Evolutionary conservation across 306 rosid species (phyloP).

Genomic region (Ceratonia siliqua): DNA sequence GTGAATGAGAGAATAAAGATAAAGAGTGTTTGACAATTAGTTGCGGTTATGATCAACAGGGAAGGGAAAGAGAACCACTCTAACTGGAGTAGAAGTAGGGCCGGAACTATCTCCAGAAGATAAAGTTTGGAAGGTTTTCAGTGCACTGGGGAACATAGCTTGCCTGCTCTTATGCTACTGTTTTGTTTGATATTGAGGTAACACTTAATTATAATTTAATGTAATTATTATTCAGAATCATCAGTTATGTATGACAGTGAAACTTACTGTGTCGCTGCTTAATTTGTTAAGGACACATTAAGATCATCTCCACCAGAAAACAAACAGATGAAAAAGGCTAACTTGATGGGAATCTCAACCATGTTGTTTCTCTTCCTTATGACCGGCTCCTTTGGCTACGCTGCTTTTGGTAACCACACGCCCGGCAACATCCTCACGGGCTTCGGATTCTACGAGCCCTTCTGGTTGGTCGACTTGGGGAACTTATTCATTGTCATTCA

Average conservation of each 20-base stretch:
- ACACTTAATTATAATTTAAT: too few relatives aligned
- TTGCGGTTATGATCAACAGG: too few relatives aligned
- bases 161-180: conserved; percentile 48
- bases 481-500: conserved; percentile 57
- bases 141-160: conserved; percentile 65
- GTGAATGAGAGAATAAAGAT: too few relatives aligned
- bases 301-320: conserved; percentile 62
- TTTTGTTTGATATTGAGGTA: too few relatives aligned
- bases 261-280: neutral
- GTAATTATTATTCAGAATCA: neutral
- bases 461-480: conserved; percentile 57
- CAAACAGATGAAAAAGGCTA: conserved; percentile 63
- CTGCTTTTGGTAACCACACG: conserved; percentile 63
- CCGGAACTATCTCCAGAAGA: conserved; percentile 43
- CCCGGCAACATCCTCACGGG: conserved; percentile 71
- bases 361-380: conserved; percentile 49
- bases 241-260: neutral
- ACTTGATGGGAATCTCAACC: conserved; percentile 43
- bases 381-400: conserved; percentile 58
- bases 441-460: conserved; percentile 58
- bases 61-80: conserved; percentile 41
- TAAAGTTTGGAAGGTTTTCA: conserved; percentile 57
- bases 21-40: too few relatives aligned
- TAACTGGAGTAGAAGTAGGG: conserved; percentile 42
- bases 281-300: conserved; percentile 51